Percentiles rank a stretch among this genome's conserved stretches.
Evolutionary conservation across 2,329 filamentous ascomycete genomes (phyloP).

Genomic region (Cladophialophora bantiana): DNA sequence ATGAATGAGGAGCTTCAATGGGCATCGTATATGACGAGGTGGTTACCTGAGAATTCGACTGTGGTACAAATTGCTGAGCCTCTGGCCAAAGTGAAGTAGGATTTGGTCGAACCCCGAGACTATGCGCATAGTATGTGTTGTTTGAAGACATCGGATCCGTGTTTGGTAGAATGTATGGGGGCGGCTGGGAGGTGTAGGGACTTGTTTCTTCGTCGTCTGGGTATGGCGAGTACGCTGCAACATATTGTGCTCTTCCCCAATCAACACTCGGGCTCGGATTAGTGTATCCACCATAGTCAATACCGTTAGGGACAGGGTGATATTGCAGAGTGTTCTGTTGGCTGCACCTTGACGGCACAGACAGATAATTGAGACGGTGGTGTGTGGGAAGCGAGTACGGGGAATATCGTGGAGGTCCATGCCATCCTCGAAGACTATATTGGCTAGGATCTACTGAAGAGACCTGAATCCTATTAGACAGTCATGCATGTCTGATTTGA

Average conservation of each 20-base stretch:
- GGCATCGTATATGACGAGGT: constrained; percentile 22
- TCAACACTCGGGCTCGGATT: constrained; percentile 26
- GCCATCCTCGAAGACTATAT: constrained; percentile 19
- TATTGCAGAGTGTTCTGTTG: constrained; percentile 26
- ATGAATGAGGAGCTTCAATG: constrained; percentile 23
- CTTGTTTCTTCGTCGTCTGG: constrained; percentile 45
- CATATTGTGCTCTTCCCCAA: constrained; percentile 33
- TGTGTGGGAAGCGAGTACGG: constrained; percentile 31
- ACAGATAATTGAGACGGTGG: constrained; percentile 30
- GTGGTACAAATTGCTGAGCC: constrained; percentile 26
- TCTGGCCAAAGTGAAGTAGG: constrained; percentile 32
- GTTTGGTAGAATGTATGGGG: constrained; percentile 48
- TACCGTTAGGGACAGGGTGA: constrained; percentile 18
- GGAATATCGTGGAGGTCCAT: constrained; percentile 32
- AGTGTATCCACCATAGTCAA: constrained; percentile 32
- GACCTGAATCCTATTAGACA: constrained; percentile 25
- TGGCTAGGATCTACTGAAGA: constrained; percentile 26
- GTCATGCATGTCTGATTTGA: constrained; percentile 4
- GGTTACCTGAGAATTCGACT: constrained; percentile 21
- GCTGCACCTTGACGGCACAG: constrained; percentile 30
- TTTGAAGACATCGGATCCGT: constrained; percentile 42
- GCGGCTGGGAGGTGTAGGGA: constrained; percentile 46
- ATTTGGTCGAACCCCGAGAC: constrained; percentile 28
- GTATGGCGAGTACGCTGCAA: constrained; percentile 42
- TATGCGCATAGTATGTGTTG: constrained; percentile 30